A percentile compares a stretch with the other conserved stretches of the same genome.
These are phyloP conservation scores for Circinella minor DNA, from an alignment of 371 early-diverging fungal genomes.

Conservation along the genomic window DNA sequence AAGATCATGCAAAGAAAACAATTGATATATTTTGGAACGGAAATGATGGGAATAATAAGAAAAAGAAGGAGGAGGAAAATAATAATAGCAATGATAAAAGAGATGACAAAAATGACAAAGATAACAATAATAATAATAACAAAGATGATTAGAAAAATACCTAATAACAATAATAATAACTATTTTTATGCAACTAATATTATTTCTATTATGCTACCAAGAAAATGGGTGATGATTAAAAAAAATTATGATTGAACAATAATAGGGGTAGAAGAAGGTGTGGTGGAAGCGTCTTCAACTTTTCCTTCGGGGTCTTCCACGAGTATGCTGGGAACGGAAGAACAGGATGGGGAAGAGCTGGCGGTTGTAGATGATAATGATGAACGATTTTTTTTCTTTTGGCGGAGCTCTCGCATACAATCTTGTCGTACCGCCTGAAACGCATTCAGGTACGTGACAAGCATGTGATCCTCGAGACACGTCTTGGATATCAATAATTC, in stretches of 20 bases:
- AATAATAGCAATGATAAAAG: not conserved
- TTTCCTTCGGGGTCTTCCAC: constrained; percentile 25
- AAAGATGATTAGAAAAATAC: not conserved
- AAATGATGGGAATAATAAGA: not conserved
- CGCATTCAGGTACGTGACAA: constrained; percentile 52
- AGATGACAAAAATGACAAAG: constrained; percentile 8
- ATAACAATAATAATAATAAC: not conserved
- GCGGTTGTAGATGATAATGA: constrained; percentile 1
- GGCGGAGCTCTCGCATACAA: constrained; percentile 36
- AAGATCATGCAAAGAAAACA: constrained; percentile 18
- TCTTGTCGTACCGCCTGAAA: constrained; percentile 46
- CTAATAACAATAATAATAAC: not conserved
- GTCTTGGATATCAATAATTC: constrained; percentile 50
- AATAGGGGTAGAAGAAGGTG: not conserved
- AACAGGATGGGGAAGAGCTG: not conserved
- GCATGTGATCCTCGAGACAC: constrained; percentile 55
- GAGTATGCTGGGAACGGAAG: constrained; percentile 21
- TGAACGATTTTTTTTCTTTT: not conserved
- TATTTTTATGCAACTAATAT: not conserved
- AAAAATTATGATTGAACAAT: constrained; percentile 1
- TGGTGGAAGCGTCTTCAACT: not conserved
- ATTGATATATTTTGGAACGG: constrained; percentile 17
- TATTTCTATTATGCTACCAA: not conserved
- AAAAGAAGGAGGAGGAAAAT: not conserved
- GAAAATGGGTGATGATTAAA: too few relatives aligned